These are phyloP conservation scores for Fusarium sp. DNA, from an alignment of 2,329 filamentous ascomycete genomes.

Conservation along the genomic window DNA sequence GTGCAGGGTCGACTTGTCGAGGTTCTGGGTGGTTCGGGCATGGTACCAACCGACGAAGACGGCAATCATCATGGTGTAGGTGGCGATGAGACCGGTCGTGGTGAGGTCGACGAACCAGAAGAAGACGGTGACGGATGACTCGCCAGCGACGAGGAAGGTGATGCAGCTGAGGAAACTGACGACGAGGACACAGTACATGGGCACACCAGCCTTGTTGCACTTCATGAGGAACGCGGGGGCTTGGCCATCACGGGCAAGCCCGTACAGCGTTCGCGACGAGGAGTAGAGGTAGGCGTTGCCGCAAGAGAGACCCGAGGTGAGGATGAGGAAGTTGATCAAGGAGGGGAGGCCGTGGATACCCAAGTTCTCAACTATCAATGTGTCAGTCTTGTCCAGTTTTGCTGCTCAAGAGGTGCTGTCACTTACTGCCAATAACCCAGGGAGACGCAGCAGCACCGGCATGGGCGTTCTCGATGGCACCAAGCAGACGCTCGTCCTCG, in stretches of 20 bases:
- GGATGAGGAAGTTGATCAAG: constrained; percentile 68
- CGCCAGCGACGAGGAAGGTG: constrained; percentile 60
- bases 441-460: constrained; percentile 67
- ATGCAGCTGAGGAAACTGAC: constrained; percentile 59
- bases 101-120: constrained; percentile 64
- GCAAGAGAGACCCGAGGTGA: constrained; percentile 59
- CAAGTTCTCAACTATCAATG: constrained; percentile 55
- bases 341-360: constrained; percentile 61
- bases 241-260: constrained; percentile 57
- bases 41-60: constrained; percentile 57
- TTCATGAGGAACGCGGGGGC: constrained; percentile 61
- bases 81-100: constrained; percentile 65
- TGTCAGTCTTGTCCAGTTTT: background rate
- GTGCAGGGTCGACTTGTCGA: constrained; percentile 56
- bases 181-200: constrained; percentile 61
- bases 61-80: constrained; percentile 58
- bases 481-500: constrained; percentile 55
- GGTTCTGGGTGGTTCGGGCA: constrained; percentile 59
- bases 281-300: constrained; percentile 61
- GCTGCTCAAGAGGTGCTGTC: rapidly evolving
- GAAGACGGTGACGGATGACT: constrained; percentile 57
- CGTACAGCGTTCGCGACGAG: constrained; percentile 57
- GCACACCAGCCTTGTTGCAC: constrained; percentile 67
- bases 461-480: constrained; percentile 56
- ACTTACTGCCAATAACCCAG: constrained; percentile 61